phyloP scores from a whole-genome alignment of 371 early-diverging fungal genomes.

The Circinella umbellata region DNA sequence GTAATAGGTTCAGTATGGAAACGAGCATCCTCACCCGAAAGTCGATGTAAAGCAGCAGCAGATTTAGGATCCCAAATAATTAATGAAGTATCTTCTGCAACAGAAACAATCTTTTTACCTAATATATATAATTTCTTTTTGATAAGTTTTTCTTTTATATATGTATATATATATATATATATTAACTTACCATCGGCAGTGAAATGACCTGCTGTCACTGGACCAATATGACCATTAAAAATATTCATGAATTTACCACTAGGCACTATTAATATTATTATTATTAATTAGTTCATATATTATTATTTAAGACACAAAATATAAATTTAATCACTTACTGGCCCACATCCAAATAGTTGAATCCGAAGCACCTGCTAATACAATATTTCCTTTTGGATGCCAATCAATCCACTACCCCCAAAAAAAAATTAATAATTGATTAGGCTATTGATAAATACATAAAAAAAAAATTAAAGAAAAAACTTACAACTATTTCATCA shows the following conservation, averaged over 20 bases:
- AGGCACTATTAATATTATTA: conserved; percentile 55
- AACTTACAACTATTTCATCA: conserved; percentile 79
- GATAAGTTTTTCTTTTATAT: background rate
- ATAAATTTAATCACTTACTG: conserved; percentile 31
- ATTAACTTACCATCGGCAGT: conserved; percentile 80
- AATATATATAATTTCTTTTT: too few species aligned
- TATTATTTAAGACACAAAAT: background rate
- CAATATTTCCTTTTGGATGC: conserved; percentile 94
- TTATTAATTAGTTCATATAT: background rate
- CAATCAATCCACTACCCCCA: conserved; percentile 91
- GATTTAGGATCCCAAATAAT: conserved; percentile 95
- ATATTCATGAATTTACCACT: conserved; percentile 91
- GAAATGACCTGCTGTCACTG: conserved; percentile 89
- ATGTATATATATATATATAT: too few species aligned
- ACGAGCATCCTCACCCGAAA: conserved; percentile 80
- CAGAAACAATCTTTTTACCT: conserved; percentile 80
- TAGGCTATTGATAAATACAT: too few species aligned
- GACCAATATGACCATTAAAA: conserved; percentile 85
- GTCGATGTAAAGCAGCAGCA: conserved; percentile 65
- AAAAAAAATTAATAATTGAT: conserved; percentile 6
- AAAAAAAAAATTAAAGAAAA: background rate
- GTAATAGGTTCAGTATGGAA: conserved; percentile 89
- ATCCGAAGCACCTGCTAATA: conserved; percentile 89
- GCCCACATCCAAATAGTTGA: conserved; percentile 97
- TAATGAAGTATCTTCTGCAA: conserved; percentile 83